These are phyloP conservation scores for Lignosus rhinocerotis DNA, from an alignment of 1,284 basidiomycete species.

Conservation along the genomic window DNA sequence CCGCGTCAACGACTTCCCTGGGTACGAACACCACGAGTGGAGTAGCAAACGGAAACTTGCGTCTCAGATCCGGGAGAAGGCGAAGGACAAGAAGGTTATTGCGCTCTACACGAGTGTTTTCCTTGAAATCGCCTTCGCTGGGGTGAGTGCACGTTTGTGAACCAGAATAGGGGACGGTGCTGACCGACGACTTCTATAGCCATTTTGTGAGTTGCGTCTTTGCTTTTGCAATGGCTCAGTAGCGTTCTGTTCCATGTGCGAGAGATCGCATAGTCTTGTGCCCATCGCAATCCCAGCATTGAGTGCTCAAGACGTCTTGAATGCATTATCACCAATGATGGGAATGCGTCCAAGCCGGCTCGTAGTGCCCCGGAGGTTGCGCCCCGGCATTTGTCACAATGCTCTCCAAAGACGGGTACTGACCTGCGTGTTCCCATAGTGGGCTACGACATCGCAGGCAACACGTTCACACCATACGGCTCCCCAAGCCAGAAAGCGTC, in stretches of 20 bases:
- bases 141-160: neutral
- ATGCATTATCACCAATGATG: too few relatives aligned
- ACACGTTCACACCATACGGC: conserved; percentile 28
- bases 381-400: neutral
- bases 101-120: conserved; percentile 31
- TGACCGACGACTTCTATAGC: neutral
- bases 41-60: conserved; percentile 26
- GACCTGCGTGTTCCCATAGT: conserved; percentile 14
- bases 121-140: conserved; percentile 21
- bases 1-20: conserved; percentile 30
- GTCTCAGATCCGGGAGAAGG: conserved; percentile 19
- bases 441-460: conserved; percentile 28
- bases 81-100: conserved; percentile 28
- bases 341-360: too few relatives aligned
- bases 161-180: neutral
- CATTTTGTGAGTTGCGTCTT: neutral
- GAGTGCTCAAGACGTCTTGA: too few relatives aligned
- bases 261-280: too few relatives aligned
- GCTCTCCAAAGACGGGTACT: neutral
- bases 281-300: too few relatives aligned
- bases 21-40: conserved; percentile 29
- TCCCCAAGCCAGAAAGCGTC: conserved; percentile 20
- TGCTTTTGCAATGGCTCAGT: too few relatives aligned
- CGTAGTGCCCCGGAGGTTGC: neutral
- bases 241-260: too few relatives aligned